These are phyloP conservation scores for Castanospermum australe DNA, from an alignment of 306 rosid genomes.

Conservation along the genomic window DNA sequence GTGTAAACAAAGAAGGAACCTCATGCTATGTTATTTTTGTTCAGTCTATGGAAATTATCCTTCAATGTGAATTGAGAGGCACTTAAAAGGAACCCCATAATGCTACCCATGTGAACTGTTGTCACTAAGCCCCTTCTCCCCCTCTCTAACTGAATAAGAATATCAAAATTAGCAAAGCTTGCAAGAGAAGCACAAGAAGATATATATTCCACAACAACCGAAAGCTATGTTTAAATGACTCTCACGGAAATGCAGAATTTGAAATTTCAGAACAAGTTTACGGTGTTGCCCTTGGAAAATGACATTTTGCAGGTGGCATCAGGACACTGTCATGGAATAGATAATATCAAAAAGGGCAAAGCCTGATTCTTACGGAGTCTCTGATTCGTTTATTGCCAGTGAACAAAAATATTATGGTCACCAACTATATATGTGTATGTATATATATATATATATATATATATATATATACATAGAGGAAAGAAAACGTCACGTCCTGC, in stretches of 20 bases:
- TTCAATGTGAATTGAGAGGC: conserved; percentile 55
- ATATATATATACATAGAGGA: conserved; percentile 27
- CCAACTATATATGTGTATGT: no score
- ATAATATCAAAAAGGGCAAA: conserved; percentile 20
- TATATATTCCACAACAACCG: conserved; percentile 54
- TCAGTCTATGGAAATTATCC: conserved; percentile 41
- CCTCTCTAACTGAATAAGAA: conserved; percentile 43
- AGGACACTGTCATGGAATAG: conserved; percentile 24
- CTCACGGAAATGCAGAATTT: conserved; percentile 32
- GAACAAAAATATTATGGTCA: conserved; percentile 31
- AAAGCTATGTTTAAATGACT: conserved; percentile 40
- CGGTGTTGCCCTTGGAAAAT: conserved; percentile 44
- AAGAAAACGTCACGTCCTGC: conserved; percentile 12
- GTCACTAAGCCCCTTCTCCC: conserved; percentile 34
- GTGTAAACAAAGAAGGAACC: conserved; percentile 42
- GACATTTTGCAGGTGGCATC: conserved; percentile 50
- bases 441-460: no score
- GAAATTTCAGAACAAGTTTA: not conserved
- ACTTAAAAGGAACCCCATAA: conserved; percentile 51
- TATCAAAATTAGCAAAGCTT: conserved; percentile 56
- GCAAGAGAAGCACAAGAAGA: conserved; percentile 48
- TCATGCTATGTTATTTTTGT: conserved; percentile 44
- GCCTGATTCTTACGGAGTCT: conserved; percentile 44
- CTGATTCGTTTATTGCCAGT: conserved; percentile 37
- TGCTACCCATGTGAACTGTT: conserved; percentile 49